Percentiles rank a stretch among this genome's conserved stretches.
Conservation (phyloP, 169 alveolate species). For the Hammondia hammondi region DNA sequence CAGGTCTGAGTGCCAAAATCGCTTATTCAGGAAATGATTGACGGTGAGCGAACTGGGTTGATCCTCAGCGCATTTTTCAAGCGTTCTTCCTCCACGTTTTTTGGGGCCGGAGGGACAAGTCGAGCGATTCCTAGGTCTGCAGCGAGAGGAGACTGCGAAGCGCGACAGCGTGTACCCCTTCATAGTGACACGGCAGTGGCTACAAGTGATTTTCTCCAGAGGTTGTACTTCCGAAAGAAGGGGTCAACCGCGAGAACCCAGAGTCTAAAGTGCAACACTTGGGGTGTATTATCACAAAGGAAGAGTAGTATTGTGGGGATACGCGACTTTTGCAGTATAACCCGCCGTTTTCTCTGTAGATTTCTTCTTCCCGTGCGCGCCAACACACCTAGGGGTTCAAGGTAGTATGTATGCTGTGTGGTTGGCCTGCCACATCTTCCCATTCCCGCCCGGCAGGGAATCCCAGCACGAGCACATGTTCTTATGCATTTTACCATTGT, state of each 20-base stretch:
- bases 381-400: not conserved
- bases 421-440: not conserved
- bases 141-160: not conserved
- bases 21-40: too few relatives aligned
- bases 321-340: not conserved
- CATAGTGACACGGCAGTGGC: not conserved
- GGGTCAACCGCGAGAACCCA: not conserved
- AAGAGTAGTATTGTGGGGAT: not conserved
- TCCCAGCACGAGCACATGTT: not conserved
- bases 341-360: not conserved
- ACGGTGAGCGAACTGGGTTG: too few relatives aligned
- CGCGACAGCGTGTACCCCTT: not conserved
- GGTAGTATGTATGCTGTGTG: not conserved
- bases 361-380: not conserved
- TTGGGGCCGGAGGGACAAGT: not conserved
- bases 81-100: too few relatives aligned
- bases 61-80: too few relatives aligned
- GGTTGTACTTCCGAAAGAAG: not conserved
- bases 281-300: not conserved
- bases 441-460: not conserved
- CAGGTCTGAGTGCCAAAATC: too few relatives aligned
- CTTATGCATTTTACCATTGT: not conserved
- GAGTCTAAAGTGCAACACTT: not conserved
- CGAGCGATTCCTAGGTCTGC: not conserved
- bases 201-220: not conserved